Evolutionary conservation across 1,139 yeast species (phyloP).

Genomic region (Blastobotrys petasosporus): DNA sequence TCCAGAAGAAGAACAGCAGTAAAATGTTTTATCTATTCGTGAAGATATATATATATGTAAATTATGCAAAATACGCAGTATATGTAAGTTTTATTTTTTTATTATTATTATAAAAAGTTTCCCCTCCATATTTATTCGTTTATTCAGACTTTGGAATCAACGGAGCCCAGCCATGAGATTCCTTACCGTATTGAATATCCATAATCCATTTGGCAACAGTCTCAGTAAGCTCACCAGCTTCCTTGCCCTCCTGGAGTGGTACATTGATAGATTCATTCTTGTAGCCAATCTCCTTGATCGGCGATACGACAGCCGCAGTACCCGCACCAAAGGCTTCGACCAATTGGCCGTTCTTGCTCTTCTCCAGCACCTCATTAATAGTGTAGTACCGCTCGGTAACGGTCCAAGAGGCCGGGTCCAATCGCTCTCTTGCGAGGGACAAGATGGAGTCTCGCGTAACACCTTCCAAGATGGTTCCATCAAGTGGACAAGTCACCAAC

Average conservation of each 20-base stretch:
- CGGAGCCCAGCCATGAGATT: conserved; percentile 45
- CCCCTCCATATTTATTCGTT: too few relatives aligned
- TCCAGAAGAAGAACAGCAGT: too few relatives aligned
- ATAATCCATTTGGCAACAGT: conserved; percentile 77
- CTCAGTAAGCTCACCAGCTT: conserved; percentile 73
- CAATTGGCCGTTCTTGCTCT: conserved; percentile 71
- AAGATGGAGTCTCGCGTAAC: conserved; percentile 90
- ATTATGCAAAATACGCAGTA: too few relatives aligned
- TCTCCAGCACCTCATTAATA: conserved; percentile 72
- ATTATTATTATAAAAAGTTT: too few relatives aligned
- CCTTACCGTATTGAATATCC: conserved; percentile 82
- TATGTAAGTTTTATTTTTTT: too few relatives aligned
- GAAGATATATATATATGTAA: too few relatives aligned
- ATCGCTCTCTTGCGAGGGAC: conserved; percentile 64
- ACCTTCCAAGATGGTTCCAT: conserved; percentile 95
- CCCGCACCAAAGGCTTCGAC: conserved; percentile 98
- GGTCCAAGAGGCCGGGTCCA: conserved; percentile 69
- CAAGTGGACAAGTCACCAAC: conserved; percentile 91
- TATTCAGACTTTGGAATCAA: neutral
- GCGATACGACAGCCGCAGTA: conserved; percentile 95
- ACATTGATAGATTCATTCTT: conserved; percentile 63
- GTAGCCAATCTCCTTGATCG: conserved; percentile 83
- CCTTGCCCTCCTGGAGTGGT: conserved; percentile 72
- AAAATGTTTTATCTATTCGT: too few relatives aligned
- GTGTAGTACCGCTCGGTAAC: conserved; percentile 77